Evolutionary conservation across 163 green algal species (phyloP).

Genomic region (Scenedesmus sp.): DNA sequence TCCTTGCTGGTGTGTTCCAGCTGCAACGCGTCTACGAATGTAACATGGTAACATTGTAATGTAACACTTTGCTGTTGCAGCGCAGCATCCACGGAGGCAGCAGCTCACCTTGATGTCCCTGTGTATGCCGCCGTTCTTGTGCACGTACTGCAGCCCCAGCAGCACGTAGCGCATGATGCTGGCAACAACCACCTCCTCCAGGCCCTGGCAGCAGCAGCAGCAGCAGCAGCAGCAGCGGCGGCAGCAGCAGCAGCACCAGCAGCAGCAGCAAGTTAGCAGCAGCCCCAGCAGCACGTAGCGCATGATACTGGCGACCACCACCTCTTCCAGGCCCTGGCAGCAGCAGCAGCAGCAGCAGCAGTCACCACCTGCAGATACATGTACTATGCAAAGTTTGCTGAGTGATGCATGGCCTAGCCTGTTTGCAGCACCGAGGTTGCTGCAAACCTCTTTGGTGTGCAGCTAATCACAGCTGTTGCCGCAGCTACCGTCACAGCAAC

Average conservation of each 20-base stretch:
- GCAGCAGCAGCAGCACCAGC: background rate
- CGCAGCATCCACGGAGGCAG: background rate
- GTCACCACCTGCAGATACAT: conserved; percentile 59
- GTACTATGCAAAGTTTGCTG: too few species aligned
- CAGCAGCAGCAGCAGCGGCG: background rate
- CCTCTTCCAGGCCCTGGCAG: conserved; percentile 90
- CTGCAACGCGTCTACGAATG: too few species aligned
- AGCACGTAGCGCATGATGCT: conserved; percentile 91
- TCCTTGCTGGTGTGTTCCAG: too few species aligned
- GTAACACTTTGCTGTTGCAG: background rate
- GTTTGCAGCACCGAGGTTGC: too few species aligned
- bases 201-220: conserved; percentile 67
- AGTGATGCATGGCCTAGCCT: too few species aligned
- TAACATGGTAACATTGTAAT: too few species aligned
- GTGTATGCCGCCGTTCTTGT: conserved; percentile 76
- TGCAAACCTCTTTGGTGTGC: conserved; percentile 58
- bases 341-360: background rate
- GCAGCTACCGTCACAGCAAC: conserved; percentile 87
- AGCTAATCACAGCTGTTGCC: conserved; percentile 84
- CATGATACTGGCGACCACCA: conserved; percentile 92
- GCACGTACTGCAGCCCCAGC: conserved; percentile 93
- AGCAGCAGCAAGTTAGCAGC: conserved; percentile 64
- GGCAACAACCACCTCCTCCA: conserved; percentile 93
- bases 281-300: conserved; percentile 72
- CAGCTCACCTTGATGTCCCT: conserved; percentile 89